phyloP scores from a whole-genome alignment of 2,329 filamentous ascomycete species.

The Herpotrichia juniperi region DNA sequence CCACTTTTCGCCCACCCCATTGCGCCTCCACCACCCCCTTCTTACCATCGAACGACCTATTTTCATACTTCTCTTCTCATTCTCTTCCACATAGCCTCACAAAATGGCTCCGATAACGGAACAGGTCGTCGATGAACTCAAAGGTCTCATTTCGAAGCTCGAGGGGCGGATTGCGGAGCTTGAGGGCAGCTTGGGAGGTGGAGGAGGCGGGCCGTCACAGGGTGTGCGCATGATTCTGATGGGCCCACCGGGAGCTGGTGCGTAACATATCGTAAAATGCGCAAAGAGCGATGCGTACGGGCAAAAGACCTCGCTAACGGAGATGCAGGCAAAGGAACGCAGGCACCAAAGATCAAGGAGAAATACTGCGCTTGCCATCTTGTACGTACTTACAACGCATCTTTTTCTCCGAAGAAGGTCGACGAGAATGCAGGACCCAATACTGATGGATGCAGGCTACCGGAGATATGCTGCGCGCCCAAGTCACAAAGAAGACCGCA shows the following conservation, averaged over 20 bases:
- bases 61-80: conserved; percentile 15
- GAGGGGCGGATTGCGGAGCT: conserved; percentile 86
- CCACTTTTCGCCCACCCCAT: conserved; percentile 20
- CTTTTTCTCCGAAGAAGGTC: not conserved
- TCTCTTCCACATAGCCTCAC: conserved; percentile 20
- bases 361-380: conserved; percentile 97
- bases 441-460: conserved; percentile 71
- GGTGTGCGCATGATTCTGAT: conserved; percentile 96
- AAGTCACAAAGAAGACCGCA: conserved; percentile 96
- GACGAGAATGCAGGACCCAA: not conserved
- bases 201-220: conserved; percentile 52
- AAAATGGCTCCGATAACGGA: conserved; percentile 88
- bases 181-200: conserved; percentile 69
- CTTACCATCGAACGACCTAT: conserved; percentile 9
- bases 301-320: conserved; percentile 28
- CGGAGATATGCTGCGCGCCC: conserved; percentile 97
- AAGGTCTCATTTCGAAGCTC: conserved; percentile 81
- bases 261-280: conserved; percentile 42
- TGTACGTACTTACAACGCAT: conserved; percentile 61
- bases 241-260: conserved; percentile 96
- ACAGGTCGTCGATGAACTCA: conserved; percentile 78
- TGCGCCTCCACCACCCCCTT: conserved; percentile 18
- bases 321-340: conserved; percentile 89
- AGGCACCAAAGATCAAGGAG: conserved; percentile 97
- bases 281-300: conserved; percentile 1